Base-by-base conservation (phyloP, 148 eudicot species). In the Pouteria glomerata region DNA sequence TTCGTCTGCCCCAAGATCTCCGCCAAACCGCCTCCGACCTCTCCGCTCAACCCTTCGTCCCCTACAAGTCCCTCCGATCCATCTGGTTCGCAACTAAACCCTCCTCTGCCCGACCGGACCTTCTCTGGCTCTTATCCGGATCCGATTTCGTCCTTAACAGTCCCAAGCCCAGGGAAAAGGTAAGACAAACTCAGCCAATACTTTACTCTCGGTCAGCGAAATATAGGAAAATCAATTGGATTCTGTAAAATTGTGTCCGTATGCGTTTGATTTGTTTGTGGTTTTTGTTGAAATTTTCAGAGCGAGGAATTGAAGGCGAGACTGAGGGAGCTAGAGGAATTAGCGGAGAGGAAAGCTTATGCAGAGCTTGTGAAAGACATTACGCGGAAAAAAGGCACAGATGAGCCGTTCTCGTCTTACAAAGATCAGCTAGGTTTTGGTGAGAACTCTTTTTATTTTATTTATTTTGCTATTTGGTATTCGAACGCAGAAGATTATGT, bases 361-460 rank as follows among this genome's bases (percentile, higher is more conserved):
- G 83, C 81, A 1, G 98, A 90, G 80, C 88, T 94, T 63, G 93
- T 94, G 59, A 94, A 94, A 81, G 98, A 94, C 76, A 87, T 94
- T 75, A 82, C 87, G 4, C 98, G 95, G n/a, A 90, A 73, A 74
- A 78, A 75, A 77, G 73, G 70, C 41, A 77, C 78, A 8, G 79
- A 86, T 41, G 98, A 94, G 75, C 95, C 98, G 11, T 94, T 94
- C 74, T 94, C 98, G 44, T 83, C 98, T 76, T 94, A 89, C 85
- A 94, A 94, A 80, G 97, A 94, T 81, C 98, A 94, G 70, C 75
- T 94, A 61, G 98, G 98, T 62, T 94, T 94, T 76, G 98, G 98
- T 94, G 76, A 52, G 87, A 74, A 23, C 33, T 42, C 45, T 11
- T 64, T 33, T 27, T 6, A 5, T 14, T n/a, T 34, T 42, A n/a